Conservation (phyloP, 2,329 filamentous ascomycete genomes). For the Canariomyces notabilis region DNA sequence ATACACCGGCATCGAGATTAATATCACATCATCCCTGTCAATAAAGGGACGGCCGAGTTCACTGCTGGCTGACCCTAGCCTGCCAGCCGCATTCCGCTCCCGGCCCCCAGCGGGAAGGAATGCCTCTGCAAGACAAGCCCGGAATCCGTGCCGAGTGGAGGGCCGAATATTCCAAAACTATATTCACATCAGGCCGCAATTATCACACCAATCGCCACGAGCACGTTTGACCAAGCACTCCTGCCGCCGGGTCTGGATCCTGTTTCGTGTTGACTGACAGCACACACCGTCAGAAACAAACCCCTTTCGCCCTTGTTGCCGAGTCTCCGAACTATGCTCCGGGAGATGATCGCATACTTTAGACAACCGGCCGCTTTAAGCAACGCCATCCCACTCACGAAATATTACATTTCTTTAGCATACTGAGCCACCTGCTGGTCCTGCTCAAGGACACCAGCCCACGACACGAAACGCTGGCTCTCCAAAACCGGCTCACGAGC, state of each 20-base stretch:
- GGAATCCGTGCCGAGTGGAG: constrained; percentile 10
- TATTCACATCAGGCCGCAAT: constrained; percentile 10
- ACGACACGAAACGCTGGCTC: too few species aligned
- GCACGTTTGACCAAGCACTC: background rate
- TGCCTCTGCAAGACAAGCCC: constrained; percentile 3
- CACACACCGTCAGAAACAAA: too few species aligned
- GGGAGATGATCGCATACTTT: too few species aligned
- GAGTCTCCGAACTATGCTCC: background rate
- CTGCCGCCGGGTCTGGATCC: background rate
- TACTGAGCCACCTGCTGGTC: too few species aligned
- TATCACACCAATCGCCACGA: constrained; percentile 15
- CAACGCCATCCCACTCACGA: too few species aligned
- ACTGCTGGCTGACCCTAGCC: background rate
- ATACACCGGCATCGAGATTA: too few species aligned
- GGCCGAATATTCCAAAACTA: constrained; percentile 2
- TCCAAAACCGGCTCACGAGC: constrained; percentile 46
- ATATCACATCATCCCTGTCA: too few species aligned
- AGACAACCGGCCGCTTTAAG: too few species aligned
- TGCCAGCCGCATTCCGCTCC: background rate
- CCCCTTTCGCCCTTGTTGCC: too few species aligned
- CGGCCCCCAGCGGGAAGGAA: constrained; percentile 2
- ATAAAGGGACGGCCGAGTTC: too few species aligned
- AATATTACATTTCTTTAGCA: too few species aligned
- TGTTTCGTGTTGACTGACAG: background rate
- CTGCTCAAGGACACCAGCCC: too few species aligned